A percentile compares a stretch with the other conserved stretches of the same genome.
Conservation (phyloP, 176 grass and related monocot genomes). For the Phragmites australis region DNA sequence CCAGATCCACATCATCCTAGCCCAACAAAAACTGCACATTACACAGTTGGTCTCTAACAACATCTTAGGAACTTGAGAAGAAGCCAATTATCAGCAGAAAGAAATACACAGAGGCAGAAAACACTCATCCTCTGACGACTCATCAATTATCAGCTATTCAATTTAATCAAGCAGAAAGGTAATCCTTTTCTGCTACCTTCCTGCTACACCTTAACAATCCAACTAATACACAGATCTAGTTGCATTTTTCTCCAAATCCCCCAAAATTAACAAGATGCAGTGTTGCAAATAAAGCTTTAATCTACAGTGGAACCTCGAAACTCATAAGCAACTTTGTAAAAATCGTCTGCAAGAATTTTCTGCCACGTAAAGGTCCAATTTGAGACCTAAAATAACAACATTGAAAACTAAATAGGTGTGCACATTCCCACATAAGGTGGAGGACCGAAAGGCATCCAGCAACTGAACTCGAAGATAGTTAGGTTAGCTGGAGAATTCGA, state of each 20-base stretch:
- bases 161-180: slow-evolving; percentile 1
- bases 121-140: background rate
- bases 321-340: background rate
- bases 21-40: slow-evolving; percentile 9
- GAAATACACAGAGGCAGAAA: background rate
- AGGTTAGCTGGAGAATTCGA: background rate
- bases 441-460: background rate
- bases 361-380: background rate
- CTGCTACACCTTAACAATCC: background rate
- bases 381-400: background rate
- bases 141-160: background rate
- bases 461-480: background rate
- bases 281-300: too few relatives aligned
- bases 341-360: background rate
- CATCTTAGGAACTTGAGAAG: background rate
- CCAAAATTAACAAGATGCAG: too few relatives aligned
- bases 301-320: background rate
- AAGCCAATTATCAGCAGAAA: background rate
- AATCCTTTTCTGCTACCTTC: too few relatives aligned
- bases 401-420: background rate
- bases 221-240: background rate
- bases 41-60: background rate
- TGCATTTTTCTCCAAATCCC: background rate
- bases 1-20: background rate
- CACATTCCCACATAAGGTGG: background rate